A percentile compares a stretch with the other conserved stretches of the same genome.
phyloP scores from a whole-genome alignment of 768 basidiomycete species.

The Lentinula boryana region DNA sequence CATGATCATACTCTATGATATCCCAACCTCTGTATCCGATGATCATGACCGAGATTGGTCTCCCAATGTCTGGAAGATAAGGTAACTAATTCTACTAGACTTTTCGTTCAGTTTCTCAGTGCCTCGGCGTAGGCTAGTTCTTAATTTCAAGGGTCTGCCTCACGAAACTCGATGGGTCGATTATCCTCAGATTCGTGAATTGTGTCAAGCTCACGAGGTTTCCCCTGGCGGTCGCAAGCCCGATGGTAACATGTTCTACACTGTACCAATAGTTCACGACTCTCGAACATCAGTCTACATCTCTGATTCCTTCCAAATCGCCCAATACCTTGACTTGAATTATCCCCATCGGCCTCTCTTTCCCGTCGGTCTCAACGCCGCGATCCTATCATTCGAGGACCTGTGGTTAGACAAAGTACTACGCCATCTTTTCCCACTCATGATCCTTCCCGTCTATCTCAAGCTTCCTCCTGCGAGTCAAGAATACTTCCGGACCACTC shows the following conservation, averaged over 20 bases:
- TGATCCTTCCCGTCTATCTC: neutral
- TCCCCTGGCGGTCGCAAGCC: slow-evolving; percentile 20
- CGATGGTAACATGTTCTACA: slow-evolving; percentile 29
- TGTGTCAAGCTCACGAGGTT: slow-evolving; percentile 25
- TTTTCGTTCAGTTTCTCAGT: neutral
- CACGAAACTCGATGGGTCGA: slow-evolving; percentile 39
- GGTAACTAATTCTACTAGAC: slow-evolving; percentile 16
- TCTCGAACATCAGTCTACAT: slow-evolving; percentile 26
- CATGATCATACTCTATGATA: slow-evolving; percentile 26
- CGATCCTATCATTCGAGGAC: neutral
- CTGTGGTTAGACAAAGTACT: neutral
- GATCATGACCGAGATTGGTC: slow-evolving; percentile 25
- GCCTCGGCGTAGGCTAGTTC: slow-evolving; percentile 13
- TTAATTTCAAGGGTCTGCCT: slow-evolving; percentile 28
- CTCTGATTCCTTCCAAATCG: slow-evolving; percentile 36
- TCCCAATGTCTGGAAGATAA: slow-evolving; percentile 30
- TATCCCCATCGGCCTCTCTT: slow-evolving; percentile 23
- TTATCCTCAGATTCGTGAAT: slow-evolving; percentile 31
- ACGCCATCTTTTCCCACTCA: neutral
- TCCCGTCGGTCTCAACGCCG: neutral
- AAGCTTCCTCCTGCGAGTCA: neutral
- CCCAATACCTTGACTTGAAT: slow-evolving; percentile 37
- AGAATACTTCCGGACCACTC: neutral
- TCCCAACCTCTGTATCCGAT: slow-evolving; percentile 17
- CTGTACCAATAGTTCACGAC: slow-evolving; percentile 36